These are phyloP conservation scores for Fusarium guadeloupense DNA, from an alignment of 2,329 filamentous ascomycete species.

Conservation along the genomic window DNA sequence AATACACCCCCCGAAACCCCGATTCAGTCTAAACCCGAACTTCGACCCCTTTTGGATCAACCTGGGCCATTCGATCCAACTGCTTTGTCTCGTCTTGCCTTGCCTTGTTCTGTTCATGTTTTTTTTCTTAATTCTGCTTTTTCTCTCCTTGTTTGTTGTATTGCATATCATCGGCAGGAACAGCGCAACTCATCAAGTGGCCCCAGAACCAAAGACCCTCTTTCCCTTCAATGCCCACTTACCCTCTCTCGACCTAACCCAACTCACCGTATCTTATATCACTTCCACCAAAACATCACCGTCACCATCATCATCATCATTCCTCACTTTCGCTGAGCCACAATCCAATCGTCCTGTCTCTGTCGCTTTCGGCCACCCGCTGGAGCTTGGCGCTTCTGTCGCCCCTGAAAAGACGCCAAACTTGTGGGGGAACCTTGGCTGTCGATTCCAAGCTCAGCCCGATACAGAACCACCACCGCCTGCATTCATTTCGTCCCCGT, in stretches of 20 bases:
- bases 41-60: conserved; percentile 41
- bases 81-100: conserved; percentile 1
- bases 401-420: conserved; percentile 41
- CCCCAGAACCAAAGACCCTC: conserved; percentile 3
- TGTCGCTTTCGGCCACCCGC: conserved; percentile 33
- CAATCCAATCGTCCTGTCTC: conserved; percentile 14
- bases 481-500: conserved; percentile 39
- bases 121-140: too few relatives aligned
- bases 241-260: neutral
- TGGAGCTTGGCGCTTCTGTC: conserved; percentile 38
- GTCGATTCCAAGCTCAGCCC: conserved; percentile 39
- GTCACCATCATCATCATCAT: conserved; percentile 14
- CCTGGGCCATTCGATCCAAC: conserved; percentile 8
- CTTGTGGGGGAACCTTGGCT: conserved; percentile 43
- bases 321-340: conserved; percentile 15
- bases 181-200: conserved; percentile 1
- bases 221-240: conserved; percentile 13
- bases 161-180: neutral
- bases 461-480: conserved; percentile 20
- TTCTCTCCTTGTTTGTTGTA: conserved; percentile 13
- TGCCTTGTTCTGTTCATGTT: neutral
- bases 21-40: conserved; percentile 35
- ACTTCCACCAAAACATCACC: neutral
- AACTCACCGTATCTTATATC: conserved; percentile 16
- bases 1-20: conserved; percentile 24